Percentiles rank a stretch among this genome's conserved stretches.
phyloP scores from a whole-genome alignment of 768 basidiomycete genomes.

The Zangia roseola region DNA sequence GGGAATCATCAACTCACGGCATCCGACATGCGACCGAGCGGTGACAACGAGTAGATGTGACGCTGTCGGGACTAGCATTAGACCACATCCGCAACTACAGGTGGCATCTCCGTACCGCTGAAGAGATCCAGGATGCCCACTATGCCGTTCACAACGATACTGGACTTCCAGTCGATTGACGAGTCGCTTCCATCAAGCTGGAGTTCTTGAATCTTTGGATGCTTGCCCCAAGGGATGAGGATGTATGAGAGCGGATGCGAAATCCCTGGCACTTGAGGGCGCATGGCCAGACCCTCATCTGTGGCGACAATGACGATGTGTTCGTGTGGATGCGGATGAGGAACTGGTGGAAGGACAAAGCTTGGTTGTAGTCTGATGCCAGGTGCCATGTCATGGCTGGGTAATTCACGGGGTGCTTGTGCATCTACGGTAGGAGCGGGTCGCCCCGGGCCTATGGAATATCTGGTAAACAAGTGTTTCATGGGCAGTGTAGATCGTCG shows the following conservation, averaged over 20 bases:
- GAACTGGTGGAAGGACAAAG: constrained; percentile 62
- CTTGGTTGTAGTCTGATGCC: constrained; percentile 51
- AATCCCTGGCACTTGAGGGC: constrained; percentile 47
- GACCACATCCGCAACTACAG: neutral
- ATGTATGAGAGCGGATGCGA: constrained; percentile 37
- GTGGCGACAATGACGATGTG: constrained; percentile 63
- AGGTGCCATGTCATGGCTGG: constrained; percentile 9
- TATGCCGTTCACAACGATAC: constrained; percentile 70
- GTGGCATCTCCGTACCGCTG: constrained; percentile 46
- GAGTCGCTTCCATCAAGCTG: constrained; percentile 32
- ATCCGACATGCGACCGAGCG: constrained; percentile 59
- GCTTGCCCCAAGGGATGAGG: constrained; percentile 61
- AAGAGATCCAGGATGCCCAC: constrained; percentile 73
- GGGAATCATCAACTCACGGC: constrained; percentile 45
- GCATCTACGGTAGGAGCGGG: neutral
- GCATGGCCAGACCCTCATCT: constrained; percentile 62
- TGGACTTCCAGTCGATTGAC: constrained; percentile 51
- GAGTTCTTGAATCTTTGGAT: constrained; percentile 52
- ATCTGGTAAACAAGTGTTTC: constrained; percentile 32
- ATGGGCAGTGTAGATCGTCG: constrained; percentile 13
- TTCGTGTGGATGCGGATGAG: constrained; percentile 74
- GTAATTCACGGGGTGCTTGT: neutral
- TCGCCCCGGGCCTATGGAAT: constrained; percentile 12
- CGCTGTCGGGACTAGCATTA: constrained; percentile 41
- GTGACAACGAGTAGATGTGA: constrained; percentile 78